Base-by-base conservation (phyloP, 768 basidiomycete genomes). In the Suillus lakei region DNA sequence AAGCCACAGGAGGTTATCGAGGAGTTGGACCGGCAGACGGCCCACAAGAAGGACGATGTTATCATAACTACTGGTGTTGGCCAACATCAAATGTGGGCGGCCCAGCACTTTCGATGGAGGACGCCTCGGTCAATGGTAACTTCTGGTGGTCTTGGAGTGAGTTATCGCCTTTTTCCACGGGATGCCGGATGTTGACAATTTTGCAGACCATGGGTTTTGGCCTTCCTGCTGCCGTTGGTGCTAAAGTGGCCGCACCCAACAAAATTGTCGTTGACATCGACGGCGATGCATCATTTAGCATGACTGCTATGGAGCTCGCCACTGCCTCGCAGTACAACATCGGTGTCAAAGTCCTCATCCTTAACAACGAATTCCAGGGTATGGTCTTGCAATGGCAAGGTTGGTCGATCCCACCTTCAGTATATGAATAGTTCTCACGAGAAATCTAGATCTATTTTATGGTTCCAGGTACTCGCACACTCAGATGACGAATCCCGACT, bases 331-430 rank as follows among this genome's bases (percentile, higher is more conserved):
- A 96, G 74, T 95, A 86, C 81, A 79, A 86, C 73, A 98, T 99
- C 68, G 97, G 98, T 65, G 95, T 98, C 74, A 99, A 99, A 80
- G 91, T 95, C 46, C 83, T 98, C 69, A 79, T 98, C 28, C 79
- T 98, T 72, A 97, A 98, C 84, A 98, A 98, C 78, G 95, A 96
- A 74, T 98, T 96, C 86, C 96, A 98, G 78, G 98, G 98, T 62
- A 99, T 99, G 98, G 98, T 99, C 15, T 81, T 94, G 38, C 98
- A 99, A 83, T 99, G 97, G 98, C 98, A 99, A 85, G 94, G 94
- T 95, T 65, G 59, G 84, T 74, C 15, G 36, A 21, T 64, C 15
- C 46, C 46, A 30, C 62, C 30, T 41, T 36, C 26, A 9, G 10
- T 55, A 30, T 61, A 46, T 41, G 43, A 7, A 48, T 55, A 38